Conservation (phyloP, 2,329 filamentous ascomycete species). For the Penicillium sp. region DNA sequence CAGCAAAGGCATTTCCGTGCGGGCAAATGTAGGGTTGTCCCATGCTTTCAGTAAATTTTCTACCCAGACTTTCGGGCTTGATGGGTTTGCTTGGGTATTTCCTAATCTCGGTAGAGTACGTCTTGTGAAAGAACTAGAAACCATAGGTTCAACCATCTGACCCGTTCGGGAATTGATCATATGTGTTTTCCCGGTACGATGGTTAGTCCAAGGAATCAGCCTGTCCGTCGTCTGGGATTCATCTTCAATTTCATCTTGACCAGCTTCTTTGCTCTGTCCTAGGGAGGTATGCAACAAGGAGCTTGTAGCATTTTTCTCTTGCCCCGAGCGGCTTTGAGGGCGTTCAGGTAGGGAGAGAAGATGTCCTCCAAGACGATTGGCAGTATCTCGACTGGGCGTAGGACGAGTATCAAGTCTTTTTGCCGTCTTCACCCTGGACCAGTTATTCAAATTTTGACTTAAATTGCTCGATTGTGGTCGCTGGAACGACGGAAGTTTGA, state of each 20-base stretch:
- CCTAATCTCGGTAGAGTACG: background rate
- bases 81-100: background rate
- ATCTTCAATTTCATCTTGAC: background rate
- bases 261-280: background rate
- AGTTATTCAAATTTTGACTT: conserved; percentile 33
- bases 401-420: conserved; percentile 10
- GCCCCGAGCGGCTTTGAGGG: background rate
- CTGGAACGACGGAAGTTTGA: conserved; percentile 33
- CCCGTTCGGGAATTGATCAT: conserved; percentile 38
- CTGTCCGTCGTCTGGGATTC: conserved; percentile 6
- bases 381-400: background rate
- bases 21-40: conserved; percentile 74
- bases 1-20: conserved; percentile 45
- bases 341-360: background rate
- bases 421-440: conserved; percentile 45
- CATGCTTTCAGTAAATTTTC: conserved; percentile 62
- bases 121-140: too few species aligned
- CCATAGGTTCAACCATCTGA: conserved; percentile 25
- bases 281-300: background rate
- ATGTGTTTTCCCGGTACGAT: conserved; percentile 48
- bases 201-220: conserved; percentile 59
- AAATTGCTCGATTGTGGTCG: conserved; percentile 9
- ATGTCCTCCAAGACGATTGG: background rate
- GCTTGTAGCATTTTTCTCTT: background rate
- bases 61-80: conserved; percentile 54